phyloP scores from a whole-genome alignment of 1,284 basidiomycete genomes.

The Rhodotorula sp. region DNA sequence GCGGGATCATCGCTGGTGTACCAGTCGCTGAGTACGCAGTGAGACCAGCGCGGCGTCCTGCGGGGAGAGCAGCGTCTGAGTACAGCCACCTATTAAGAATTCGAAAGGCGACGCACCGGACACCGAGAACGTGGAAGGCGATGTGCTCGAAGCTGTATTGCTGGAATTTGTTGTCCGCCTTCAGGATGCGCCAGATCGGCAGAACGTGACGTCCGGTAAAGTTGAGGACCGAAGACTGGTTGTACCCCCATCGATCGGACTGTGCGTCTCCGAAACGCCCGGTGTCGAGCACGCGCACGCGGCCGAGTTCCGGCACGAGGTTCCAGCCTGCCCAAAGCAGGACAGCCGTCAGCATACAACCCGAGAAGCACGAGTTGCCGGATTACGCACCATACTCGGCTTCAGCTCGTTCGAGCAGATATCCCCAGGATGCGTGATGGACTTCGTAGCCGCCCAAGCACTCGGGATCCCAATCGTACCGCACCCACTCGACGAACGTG shows the following conservation, averaged over 20 bases:
- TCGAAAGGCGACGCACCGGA: conserved; percentile 56
- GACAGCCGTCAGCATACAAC: background rate
- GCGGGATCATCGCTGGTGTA: conserved; percentile 61
- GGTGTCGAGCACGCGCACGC: conserved; percentile 43
- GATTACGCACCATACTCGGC: conserved; percentile 34
- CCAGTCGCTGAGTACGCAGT: conserved; percentile 69
- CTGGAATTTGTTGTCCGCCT: conserved; percentile 73
- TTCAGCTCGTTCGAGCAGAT: conserved; percentile 67
- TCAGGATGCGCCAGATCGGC: conserved; percentile 89
- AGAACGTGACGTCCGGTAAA: conserved; percentile 85
- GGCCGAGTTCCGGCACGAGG: conserved; percentile 49
- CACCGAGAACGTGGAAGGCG: conserved; percentile 70
- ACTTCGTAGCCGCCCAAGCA: conserved; percentile 90
- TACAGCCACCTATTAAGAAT: too few relatives aligned
- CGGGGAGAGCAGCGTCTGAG: background rate
- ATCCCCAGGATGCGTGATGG: conserved; percentile 86
- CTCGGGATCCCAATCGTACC: conserved; percentile 77
- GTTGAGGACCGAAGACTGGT: conserved; percentile 77
- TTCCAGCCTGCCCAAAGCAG: conserved; percentile 44
- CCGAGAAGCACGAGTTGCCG: background rate
- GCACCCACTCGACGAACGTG: conserved; percentile 68
- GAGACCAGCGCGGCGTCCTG: conserved; percentile 74
- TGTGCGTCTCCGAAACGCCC: conserved; percentile 38
- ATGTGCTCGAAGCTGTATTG: conserved; percentile 90
- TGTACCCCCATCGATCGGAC: conserved; percentile 69